Percentiles rank a stretch among this genome's conserved stretches.
phyloP scores from a whole-genome alignment of 169 alveolate genomes.

The Plasmodium gonderi region DNA sequence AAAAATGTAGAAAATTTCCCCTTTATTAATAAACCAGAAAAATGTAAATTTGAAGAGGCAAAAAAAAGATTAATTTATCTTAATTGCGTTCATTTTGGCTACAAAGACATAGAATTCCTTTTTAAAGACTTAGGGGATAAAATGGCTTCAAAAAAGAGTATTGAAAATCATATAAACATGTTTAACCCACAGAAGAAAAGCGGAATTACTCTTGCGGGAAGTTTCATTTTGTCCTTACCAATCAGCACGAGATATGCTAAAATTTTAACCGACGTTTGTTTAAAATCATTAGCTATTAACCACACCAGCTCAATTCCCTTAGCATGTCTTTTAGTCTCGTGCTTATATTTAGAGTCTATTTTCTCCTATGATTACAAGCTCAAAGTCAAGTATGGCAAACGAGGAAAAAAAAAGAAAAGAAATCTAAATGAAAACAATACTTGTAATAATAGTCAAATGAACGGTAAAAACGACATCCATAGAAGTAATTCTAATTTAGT shows the following conservation, averaged over 20 bases:
- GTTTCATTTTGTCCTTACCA: conserved; percentile 43
- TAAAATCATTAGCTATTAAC: conserved; percentile 60
- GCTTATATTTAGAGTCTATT: conserved; percentile 68
- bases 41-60: conserved; percentile 62
- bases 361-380: conserved; percentile 73
- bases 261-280: conserved; percentile 69
- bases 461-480: background rate
- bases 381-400: conserved; percentile 13
- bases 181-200: conserved; percentile 57
- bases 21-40: conserved; percentile 75
- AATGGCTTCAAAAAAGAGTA: conserved; percentile 52
- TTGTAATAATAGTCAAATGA: background rate
- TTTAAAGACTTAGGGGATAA: conserved; percentile 45
- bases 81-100: conserved; percentile 56
- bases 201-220: conserved; percentile 62
- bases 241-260: conserved; percentile 74
- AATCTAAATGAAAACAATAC: background rate
- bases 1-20: conserved; percentile 70
- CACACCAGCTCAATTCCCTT: conserved; percentile 43
- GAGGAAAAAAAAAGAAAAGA: background rate
- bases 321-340: conserved; percentile 66
- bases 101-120: conserved; percentile 49
- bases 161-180: conserved; percentile 45
- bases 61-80: conserved; percentile 71
- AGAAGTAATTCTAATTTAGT: background rate